phyloP scores from a whole-genome alignment of 1,139 yeast species.

The Pichia sp. region DNA sequence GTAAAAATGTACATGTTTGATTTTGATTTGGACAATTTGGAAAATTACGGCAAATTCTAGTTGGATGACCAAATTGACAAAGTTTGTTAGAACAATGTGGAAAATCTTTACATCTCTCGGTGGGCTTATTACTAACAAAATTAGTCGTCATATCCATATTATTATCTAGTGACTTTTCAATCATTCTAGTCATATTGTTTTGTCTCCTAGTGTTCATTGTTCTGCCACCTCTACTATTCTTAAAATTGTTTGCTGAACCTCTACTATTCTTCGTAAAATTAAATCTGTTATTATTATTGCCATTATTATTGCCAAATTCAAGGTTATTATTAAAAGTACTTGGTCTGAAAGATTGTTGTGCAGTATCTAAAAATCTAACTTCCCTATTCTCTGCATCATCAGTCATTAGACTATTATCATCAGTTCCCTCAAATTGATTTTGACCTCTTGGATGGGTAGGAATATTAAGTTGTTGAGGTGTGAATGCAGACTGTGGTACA shows the following conservation, averaged over 20 bases:
- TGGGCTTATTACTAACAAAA: slow-evolving; percentile 35
- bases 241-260: slow-evolving; percentile 5
- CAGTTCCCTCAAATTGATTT: not conserved
- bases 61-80: slow-evolving; percentile 76
- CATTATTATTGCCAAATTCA: not conserved
- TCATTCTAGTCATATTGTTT: slow-evolving; percentile 20
- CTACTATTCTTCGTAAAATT: slow-evolving; percentile 10
- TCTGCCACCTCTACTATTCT: slow-evolving; percentile 10
- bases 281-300: slow-evolving; percentile 3
- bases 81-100: slow-evolving; percentile 68
- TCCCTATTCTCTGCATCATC: slow-evolving; percentile 8
- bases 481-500: slow-evolving; percentile 13
- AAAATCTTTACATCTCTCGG: slow-evolving; percentile 69
- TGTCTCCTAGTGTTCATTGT: slow-evolving; percentile 7
- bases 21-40: slow-evolving; percentile 76
- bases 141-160: slow-evolving; percentile 20
- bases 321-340: not conserved
- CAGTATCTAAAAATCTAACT: slow-evolving; percentile 10
- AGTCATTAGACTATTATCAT: slow-evolving; percentile 5
- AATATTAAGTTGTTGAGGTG: slow-evolving; percentile 1
- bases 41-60: slow-evolving; percentile 64
- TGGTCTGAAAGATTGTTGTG: slow-evolving; percentile 4
- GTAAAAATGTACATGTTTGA: slow-evolving; percentile 77
- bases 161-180: slow-evolving; percentile 32
- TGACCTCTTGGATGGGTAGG: slow-evolving; percentile 6